Conservation (phyloP, 2,329 filamentous ascomycete genomes). For the Clonostachys chloroleuca region DNA sequence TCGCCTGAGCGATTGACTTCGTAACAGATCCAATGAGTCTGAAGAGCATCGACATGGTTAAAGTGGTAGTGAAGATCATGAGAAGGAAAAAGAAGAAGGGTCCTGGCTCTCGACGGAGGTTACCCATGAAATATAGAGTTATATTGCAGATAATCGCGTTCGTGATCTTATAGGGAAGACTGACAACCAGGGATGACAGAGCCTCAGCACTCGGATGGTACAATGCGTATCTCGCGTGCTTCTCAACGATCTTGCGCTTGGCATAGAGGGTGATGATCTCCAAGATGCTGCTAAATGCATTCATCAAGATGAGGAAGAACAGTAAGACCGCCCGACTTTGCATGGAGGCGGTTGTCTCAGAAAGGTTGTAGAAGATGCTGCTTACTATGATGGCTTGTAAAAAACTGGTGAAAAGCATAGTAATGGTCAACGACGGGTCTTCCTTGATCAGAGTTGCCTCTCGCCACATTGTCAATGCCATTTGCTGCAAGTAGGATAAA, state of each 20-base stretch:
- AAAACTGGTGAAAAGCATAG: slow-evolving; percentile 31
- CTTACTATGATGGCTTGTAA: slow-evolving; percentile 50
- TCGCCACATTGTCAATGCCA: slow-evolving; percentile 30
- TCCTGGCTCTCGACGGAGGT: slow-evolving; percentile 1
- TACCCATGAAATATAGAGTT: slow-evolving; percentile 16
- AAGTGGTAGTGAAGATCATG: slow-evolving; percentile 65
- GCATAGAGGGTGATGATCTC: slow-evolving; percentile 14
- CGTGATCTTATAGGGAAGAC: slow-evolving; percentile 42
- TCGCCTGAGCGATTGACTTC: slow-evolving; percentile 18
- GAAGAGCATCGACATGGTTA: slow-evolving; percentile 49
- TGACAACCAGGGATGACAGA: slow-evolving; percentile 11
- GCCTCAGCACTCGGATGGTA: slow-evolving; percentile 23
- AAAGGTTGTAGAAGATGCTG: slow-evolving; percentile 61
- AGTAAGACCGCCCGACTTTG: slow-evolving; percentile 28
- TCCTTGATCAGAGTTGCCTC: slow-evolving; percentile 4
- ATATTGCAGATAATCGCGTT: slow-evolving; percentile 31
- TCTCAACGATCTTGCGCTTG: slow-evolving; percentile 15
- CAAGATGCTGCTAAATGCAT: slow-evolving; percentile 16
- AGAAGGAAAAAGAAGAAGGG: slow-evolving; percentile 53
- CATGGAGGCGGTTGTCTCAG: slow-evolving; percentile 48
- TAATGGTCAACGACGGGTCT: slow-evolving; percentile 17
- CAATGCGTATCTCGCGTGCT: slow-evolving; percentile 17
- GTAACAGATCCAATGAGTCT: slow-evolving; percentile 7
- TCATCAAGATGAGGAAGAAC: slow-evolving; percentile 25
- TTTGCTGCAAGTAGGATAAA: slow-evolving; percentile 37